Evolutionary conservation across 192 early-diverging fungal genomes (phyloP).

Genomic region (Mycoemilia scoparia): DNA sequence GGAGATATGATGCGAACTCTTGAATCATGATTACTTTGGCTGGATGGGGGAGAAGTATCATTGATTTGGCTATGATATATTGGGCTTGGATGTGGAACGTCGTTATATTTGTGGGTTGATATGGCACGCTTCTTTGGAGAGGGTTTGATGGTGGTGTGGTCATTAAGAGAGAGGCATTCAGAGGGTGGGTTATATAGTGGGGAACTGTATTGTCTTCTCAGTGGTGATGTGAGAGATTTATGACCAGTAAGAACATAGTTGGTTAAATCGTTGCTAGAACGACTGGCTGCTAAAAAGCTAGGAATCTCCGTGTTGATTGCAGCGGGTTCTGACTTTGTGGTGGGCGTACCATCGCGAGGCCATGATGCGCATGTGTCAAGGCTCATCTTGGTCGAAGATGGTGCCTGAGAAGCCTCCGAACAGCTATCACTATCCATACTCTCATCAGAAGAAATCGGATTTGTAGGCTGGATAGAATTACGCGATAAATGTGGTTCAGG

Average conservation of each 20-base stretch:
- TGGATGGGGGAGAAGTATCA: constrained; percentile 1
- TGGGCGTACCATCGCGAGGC: not conserved
- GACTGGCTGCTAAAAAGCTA: not conserved
- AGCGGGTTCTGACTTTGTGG: not conserved
- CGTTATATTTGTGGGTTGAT: constrained; percentile 17
- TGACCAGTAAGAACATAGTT: not conserved
- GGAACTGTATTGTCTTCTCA: not conserved
- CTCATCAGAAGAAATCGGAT: not conserved
- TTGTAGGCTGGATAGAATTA: not conserved
- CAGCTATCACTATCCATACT: too few relatives aligned
- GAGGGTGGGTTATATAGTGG: not conserved
- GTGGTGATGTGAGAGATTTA: constrained; percentile 1
- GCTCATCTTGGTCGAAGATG: not conserved
- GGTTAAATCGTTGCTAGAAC: not conserved
- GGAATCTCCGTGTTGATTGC: not conserved
- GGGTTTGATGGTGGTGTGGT: constrained; percentile 10
- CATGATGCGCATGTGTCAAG: not conserved
- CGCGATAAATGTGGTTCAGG: not conserved
- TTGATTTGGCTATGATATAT: constrained; percentile 9
- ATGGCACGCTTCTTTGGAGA: constrained; percentile 31
- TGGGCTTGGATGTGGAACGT: constrained; percentile 23
- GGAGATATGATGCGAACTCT: constrained; percentile 10
- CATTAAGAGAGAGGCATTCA: constrained; percentile 6
- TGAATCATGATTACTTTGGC: constrained; percentile 5
- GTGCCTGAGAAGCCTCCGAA: too few relatives aligned